These are phyloP conservation scores for Candida anglica DNA, from an alignment of 805 yeast species.

Conservation along the genomic window DNA sequence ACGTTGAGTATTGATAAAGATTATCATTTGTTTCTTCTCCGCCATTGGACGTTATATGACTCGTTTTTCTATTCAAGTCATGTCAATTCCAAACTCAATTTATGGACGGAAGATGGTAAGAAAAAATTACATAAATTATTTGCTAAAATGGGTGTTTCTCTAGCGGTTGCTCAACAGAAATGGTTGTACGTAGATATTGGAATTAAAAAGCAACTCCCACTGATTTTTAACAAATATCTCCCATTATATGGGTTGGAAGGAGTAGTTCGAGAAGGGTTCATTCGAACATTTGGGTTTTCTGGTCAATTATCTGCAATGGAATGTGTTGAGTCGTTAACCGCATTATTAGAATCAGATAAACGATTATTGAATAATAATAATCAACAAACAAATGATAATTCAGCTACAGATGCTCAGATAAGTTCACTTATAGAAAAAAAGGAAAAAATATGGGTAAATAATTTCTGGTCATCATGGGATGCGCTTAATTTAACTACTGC, in stretches of 20 bases:
- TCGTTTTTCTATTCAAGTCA: conserved; percentile 88
- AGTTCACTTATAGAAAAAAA: conserved; percentile 31
- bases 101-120: conserved; percentile 92
- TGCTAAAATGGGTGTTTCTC: conserved; percentile 93
- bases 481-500: conserved; percentile 33
- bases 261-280: conserved; percentile 78
- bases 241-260: conserved; percentile 80
- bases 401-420: conserved; percentile 21
- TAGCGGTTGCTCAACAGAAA: conserved; percentile 82
- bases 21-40: conserved; percentile 75
- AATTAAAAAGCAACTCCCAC: conserved; percentile 68
- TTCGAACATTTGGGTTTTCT: conserved; percentile 80
- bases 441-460: conserved; percentile 69
- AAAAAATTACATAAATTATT: conserved; percentile 84
- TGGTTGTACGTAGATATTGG: conserved; percentile 88
- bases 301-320: conserved; percentile 91
- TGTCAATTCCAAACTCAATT: conserved; percentile 77
- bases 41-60: conserved; percentile 93
- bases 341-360: conserved; percentile 69
- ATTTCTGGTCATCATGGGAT: conserved; percentile 63
- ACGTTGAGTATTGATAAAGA: conserved; percentile 71
- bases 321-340: conserved; percentile 83
- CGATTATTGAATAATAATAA: conserved; percentile 15
- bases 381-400: conserved; percentile 6
- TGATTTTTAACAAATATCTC: conserved; percentile 65